A percentile compares a stretch with the other conserved stretches of the same genome.
phyloP scores from a whole-genome alignment of 1,284 basidiomycete genomes.

The Ceratobasidium sp. region DNA sequence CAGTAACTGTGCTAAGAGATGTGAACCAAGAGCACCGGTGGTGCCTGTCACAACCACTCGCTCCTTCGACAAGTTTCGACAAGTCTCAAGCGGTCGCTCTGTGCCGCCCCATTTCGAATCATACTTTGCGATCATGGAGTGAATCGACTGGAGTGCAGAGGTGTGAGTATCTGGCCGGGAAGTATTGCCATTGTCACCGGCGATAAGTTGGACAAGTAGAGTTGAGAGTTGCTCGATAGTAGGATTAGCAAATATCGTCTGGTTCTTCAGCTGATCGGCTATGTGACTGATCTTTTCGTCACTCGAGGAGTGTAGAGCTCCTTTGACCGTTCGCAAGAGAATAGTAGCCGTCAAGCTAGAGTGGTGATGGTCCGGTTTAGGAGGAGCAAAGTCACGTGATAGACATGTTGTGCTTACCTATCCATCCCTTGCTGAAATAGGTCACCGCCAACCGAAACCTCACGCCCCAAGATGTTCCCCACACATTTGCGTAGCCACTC shows the following conservation, averaged over 20 bases:
- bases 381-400: too few relatives aligned
- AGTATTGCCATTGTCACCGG: neutral
- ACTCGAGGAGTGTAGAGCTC: neutral
- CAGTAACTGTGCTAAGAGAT: conserved; percentile 54
- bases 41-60: conserved; percentile 57
- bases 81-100: neutral
- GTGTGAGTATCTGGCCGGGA: neutral
- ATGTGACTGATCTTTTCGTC: neutral
- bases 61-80: neutral
- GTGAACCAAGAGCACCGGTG: conserved; percentile 58
- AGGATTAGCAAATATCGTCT: conserved; percentile 28
- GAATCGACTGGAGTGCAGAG: conserved; percentile 5
- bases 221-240: neutral
- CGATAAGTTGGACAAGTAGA: neutral
- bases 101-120: neutral
- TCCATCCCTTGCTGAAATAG: conserved; percentile 41
- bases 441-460: conserved; percentile 10
- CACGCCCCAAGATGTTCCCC: neutral
- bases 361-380: too few relatives aligned
- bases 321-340: conserved; percentile 9
- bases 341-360: conserved; percentile 18
- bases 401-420: conserved; percentile 12
- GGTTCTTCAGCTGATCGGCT: conserved; percentile 26
- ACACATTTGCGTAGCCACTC: conserved; percentile 17
- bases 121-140: conserved; percentile 13